These are phyloP conservation scores for Xylariaceae sp. DNA, from an alignment of 2,329 filamentous ascomycete genomes.

Conservation along the genomic window DNA sequence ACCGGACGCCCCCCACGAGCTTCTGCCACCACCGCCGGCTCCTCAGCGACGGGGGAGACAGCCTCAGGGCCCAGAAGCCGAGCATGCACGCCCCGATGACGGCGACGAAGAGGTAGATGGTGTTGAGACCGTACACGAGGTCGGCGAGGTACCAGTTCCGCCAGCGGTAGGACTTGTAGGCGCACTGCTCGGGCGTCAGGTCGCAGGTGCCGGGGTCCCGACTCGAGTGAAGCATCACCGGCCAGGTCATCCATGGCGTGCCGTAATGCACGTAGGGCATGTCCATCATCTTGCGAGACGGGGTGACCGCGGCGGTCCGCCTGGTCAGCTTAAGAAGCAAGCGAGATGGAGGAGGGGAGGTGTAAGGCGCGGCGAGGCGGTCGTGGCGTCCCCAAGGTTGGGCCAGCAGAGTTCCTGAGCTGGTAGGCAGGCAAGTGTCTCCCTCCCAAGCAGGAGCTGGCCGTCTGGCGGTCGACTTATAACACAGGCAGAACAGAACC, in stretches of 20 bases:
- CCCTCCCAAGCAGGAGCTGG: too few species aligned
- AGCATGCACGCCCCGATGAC: conserved; percentile 41
- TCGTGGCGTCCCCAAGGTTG: too few species aligned
- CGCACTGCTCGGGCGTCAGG: conserved; percentile 35
- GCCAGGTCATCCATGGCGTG: conserved; percentile 31
- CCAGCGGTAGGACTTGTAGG: conserved; percentile 38
- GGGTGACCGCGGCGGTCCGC: too few species aligned
- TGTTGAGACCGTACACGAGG: conserved; percentile 42
- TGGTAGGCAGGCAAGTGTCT: too few species aligned
- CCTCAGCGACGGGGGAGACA: conserved; percentile 20
- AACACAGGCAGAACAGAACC: too few species aligned
- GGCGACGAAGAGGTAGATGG: conserved; percentile 44
- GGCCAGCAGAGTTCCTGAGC: too few species aligned
- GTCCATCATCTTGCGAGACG: too few species aligned
- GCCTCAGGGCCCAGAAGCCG: conserved; percentile 22
- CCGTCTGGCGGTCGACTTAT: too few species aligned
- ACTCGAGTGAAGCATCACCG: conserved; percentile 32
- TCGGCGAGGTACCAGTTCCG: conserved; percentile 47
- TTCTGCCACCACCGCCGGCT: conserved; percentile 25
- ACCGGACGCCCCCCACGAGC: conserved; percentile 28
- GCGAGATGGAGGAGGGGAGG: too few species aligned
- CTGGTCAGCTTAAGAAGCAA: too few species aligned
- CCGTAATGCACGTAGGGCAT: too few species aligned
- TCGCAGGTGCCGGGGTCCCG: conserved; percentile 24
- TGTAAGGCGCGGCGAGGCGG: too few species aligned